Conservation (phyloP, 176 grass and related monocot genomes). For the Juncus inflexus region DNA sequence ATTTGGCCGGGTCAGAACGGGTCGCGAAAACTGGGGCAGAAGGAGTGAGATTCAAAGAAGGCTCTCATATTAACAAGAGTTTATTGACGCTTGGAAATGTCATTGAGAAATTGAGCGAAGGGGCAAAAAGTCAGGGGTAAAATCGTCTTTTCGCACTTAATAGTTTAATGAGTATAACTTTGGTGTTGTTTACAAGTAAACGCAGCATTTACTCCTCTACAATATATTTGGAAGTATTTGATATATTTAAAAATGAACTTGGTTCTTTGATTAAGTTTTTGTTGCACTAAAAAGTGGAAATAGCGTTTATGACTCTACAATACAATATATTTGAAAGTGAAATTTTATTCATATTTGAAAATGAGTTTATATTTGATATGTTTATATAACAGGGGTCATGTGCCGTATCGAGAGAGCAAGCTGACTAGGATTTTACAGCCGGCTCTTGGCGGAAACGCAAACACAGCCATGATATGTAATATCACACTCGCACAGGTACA, state of each 20-base stretch:
- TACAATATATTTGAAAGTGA: too few relatives aligned
- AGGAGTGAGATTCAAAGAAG: slow-evolving; percentile 89
- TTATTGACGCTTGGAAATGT: slow-evolving; percentile 86
- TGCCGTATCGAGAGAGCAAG: slow-evolving; percentile 93
- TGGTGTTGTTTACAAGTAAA: too few relatives aligned
- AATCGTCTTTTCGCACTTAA: slow-evolving; percentile 26
- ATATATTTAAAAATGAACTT: too few relatives aligned
- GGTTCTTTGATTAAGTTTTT: neutral
- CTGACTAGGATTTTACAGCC: slow-evolving; percentile 88
- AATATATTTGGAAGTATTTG: too few relatives aligned
- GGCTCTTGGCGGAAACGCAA: slow-evolving; percentile 89
- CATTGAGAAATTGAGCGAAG: slow-evolving; percentile 96
- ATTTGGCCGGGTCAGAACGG: slow-evolving; percentile 96
- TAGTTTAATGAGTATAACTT: too few relatives aligned
- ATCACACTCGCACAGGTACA: slow-evolving; percentile 88
- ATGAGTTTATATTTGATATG: neutral
- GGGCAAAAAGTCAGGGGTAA: slow-evolving; percentile 79
- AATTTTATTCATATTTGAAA: too few relatives aligned
- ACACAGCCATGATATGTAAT: slow-evolving; percentile 96
- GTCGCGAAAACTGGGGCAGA: slow-evolving; percentile 95
- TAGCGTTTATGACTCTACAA: too few relatives aligned
- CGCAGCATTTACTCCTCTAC: too few relatives aligned
- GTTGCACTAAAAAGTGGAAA: neutral
- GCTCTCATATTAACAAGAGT: slow-evolving; percentile 98
- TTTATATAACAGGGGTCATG: slow-evolving; percentile 57